These are phyloP conservation scores for Paraglomus occultum DNA, from an alignment of 192 early-diverging fungal genomes.

Conservation along the genomic window DNA sequence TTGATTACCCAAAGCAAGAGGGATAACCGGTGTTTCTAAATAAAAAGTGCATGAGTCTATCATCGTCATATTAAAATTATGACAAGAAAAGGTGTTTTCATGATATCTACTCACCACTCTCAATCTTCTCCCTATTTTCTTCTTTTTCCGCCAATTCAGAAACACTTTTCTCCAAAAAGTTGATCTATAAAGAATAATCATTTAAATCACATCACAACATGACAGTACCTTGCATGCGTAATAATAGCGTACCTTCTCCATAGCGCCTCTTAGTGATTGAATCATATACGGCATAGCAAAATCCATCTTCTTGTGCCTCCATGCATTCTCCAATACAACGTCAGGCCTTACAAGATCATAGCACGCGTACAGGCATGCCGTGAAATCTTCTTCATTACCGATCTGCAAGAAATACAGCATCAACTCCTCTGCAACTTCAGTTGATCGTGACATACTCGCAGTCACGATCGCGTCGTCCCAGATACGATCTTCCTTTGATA, in stretches of 20 bases:
- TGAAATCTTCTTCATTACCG: conserved; percentile 91
- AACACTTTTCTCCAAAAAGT: conserved; percentile 55
- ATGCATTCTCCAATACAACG: conserved; percentile 90
- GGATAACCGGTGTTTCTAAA: conserved; percentile 56
- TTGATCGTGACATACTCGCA: conserved; percentile 83
- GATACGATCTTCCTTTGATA: conserved; percentile 96
- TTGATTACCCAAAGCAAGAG: conserved; percentile 68
- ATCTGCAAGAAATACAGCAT: conserved; percentile 94
- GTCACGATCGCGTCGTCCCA: conserved; percentile 99
- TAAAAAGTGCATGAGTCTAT: conserved; percentile 31
- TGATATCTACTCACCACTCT: conserved; percentile 31
- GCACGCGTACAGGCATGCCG: conserved; percentile 90
- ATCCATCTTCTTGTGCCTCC: conserved; percentile 85
- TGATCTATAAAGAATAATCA: conserved; percentile 34
- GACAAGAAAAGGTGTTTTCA: conserved; percentile 14
- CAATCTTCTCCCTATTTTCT: conserved; percentile 37
- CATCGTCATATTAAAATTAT: conserved; percentile 24
- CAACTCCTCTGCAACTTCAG: conserved; percentile 91
- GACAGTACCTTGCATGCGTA: not conserved
- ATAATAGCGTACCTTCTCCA: conserved; percentile 65
- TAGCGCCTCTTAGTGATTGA: conserved; percentile 84
- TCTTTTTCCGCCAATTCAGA: conserved; percentile 59
- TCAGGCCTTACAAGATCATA: conserved; percentile 94
- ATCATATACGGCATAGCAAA: conserved; percentile 99
- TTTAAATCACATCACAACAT: not conserved